Evolutionary conservation across 2,329 filamentous ascomycete genomes (phyloP), one percentile per base, ranked within the genome.

Genomic region (Onygena corvina): DNA sequence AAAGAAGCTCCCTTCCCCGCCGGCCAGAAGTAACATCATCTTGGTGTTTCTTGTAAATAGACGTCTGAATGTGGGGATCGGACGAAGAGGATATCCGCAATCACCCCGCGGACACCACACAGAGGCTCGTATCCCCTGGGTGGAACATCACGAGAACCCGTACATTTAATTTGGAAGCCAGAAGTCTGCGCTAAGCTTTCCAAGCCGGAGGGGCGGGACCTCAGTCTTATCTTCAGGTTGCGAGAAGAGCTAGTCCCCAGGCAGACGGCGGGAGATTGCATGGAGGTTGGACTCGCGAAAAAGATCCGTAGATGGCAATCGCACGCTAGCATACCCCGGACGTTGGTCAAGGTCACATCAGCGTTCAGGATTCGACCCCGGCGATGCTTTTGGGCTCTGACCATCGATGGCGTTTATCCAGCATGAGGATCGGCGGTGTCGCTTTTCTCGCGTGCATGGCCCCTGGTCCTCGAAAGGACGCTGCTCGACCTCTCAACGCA

Each of bases 171-270:
- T 42, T 42, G 38, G 21, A n/a, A 27, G n/a, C 4, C 21, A 11
- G 8, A 14, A 18, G 27, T 14, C 38, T n/a, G 38, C 25, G 38
- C 38, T 42, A 42, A 42, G 38, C 38, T 42, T 42, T 42, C 38
- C 38, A 42, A 42, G 38, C 38, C 38, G 38, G 38, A 8, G 38
- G 21, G 21, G 21, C 25, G 4, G 25, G 21, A 14, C 21, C 5
- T n/a, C 9, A n/a, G 21, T 42, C 14, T 42, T 42, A 14, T 20
- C 18, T 38, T 11, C 16, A n/a, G 4, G 38, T 12, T 11, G 36
- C 36, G 27, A 27, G 11, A 27, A 27, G 16, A 21, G 27, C 27
- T 11, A 29, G 5, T 11, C 27, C 27, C 27, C 5, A 11, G 5
- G 4, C 27, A 42, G 11, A 14, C 11, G 38, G 18, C 5, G n/a